These are phyloP conservation scores for Aspergillus fijiensis DNA, from an alignment of 2,329 filamentous ascomycete genomes.

Conservation along the genomic window DNA sequence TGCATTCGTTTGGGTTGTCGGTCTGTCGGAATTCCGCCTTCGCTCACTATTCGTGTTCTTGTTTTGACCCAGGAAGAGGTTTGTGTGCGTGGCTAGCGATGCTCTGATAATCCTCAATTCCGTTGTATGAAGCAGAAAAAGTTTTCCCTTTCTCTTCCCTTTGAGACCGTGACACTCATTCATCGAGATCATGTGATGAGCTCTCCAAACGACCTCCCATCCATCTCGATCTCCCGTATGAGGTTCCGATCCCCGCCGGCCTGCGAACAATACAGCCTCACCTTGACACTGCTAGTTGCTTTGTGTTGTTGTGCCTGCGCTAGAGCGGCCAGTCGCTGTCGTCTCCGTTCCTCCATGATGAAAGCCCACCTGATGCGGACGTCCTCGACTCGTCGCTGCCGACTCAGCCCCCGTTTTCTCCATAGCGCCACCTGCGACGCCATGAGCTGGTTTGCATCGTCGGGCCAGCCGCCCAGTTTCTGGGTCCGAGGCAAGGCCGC, in stretches of 20 bases:
- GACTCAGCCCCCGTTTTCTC: constrained; percentile 4
- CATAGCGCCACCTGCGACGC: constrained; percentile 16
- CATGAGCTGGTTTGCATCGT: constrained; percentile 7
- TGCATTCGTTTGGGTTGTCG: background rate
- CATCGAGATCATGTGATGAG: background rate
- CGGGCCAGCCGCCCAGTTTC: constrained; percentile 5
- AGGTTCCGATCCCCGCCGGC: constrained; percentile 6
- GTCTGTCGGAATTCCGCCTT: background rate
- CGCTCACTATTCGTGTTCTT: background rate
- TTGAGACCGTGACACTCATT: background rate
- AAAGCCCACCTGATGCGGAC: constrained; percentile 11
- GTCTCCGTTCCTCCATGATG: constrained; percentile 14
- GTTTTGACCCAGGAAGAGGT: background rate
- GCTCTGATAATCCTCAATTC: background rate
- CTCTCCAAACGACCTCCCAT: constrained; percentile 1
- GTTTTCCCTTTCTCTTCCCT: background rate
- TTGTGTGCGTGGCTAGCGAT: background rate
- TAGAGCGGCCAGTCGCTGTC: constrained; percentile 5
- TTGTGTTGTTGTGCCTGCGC: background rate
- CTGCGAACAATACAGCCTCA: constrained; percentile 8
- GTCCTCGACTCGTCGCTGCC: constrained; percentile 11
- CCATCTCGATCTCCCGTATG: constrained; percentile 10
- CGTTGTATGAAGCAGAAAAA: background rate
- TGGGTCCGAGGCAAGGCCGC: background rate
- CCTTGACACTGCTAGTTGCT: background rate